A percentile compares a stretch with the other conserved stretches of the same genome.
Conservation (phyloP, 2,329 filamentous ascomycete species). For the Leptodontidium sp. region DNA sequence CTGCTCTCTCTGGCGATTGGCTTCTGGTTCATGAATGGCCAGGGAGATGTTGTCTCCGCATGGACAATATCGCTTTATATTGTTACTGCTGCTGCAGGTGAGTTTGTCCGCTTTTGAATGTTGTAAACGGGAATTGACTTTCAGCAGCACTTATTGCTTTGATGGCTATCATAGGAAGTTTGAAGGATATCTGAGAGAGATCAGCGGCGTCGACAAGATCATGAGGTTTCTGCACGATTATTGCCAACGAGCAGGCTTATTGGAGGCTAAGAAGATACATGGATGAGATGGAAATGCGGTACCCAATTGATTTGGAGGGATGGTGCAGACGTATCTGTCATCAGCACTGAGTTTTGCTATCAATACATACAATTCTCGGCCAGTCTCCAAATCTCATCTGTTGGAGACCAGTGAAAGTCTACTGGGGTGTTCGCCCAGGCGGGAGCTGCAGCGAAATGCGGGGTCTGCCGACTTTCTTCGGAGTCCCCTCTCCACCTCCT, state of each 20-base stretch:
- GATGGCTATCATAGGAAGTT: conserved; percentile 39
- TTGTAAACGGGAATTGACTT: conserved; percentile 10
- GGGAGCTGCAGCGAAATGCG: too few relatives aligned
- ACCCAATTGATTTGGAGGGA: too few relatives aligned
- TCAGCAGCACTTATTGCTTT: conserved; percentile 38
- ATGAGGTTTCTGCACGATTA: not conserved
- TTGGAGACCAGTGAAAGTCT: too few relatives aligned
- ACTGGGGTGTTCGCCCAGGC: too few relatives aligned
- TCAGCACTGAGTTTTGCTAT: too few relatives aligned
- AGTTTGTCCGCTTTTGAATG: conserved; percentile 4
- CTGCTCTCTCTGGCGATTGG: conserved; percentile 34
- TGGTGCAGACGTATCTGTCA: too few relatives aligned
- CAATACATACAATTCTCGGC: too few relatives aligned
- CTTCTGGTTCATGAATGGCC: conserved; percentile 36
- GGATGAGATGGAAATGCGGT: not conserved
- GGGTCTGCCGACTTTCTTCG: too few relatives aligned
- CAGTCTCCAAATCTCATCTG: too few relatives aligned
- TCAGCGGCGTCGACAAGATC: not conserved
- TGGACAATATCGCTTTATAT: conserved; percentile 41
- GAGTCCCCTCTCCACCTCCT: too few relatives aligned
- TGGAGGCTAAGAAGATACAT: not conserved
- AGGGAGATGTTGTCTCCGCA: conserved; percentile 38
- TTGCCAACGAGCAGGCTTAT: too few relatives aligned
- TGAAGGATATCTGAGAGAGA: conserved; percentile 39
- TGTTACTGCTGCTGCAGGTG: conserved; percentile 40